A percentile compares a stretch with the other conserved stretches of the same genome.
phyloP scores from a whole-genome alignment of 1,284 basidiomycete genomes.

The Pseudozyma pruni region DNA sequence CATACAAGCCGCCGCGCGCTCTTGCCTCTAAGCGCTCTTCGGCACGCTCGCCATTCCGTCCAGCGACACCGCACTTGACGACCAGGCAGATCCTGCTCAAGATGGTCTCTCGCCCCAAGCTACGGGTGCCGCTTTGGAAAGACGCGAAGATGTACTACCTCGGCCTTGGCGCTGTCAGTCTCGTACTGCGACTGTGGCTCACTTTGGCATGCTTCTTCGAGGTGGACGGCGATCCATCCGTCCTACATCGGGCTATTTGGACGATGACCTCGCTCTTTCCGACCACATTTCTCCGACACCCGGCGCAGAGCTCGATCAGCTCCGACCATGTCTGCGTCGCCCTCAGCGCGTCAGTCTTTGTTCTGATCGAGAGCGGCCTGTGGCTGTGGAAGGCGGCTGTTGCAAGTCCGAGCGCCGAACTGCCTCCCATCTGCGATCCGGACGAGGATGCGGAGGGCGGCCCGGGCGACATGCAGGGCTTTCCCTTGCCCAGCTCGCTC shows the following conservation, averaged over 20 bases:
- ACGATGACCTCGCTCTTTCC: constrained; percentile 23
- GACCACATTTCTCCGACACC: constrained; percentile 40
- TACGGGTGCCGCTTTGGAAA: constrained; percentile 3
- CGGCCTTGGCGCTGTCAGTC: constrained; percentile 20
- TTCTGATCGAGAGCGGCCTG: constrained; percentile 43
- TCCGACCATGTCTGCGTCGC: constrained; percentile 46
- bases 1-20: constrained; percentile 7
- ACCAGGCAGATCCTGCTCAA: constrained; percentile 4
- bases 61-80: not conserved
- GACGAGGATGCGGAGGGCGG: not conserved
- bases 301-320: constrained; percentile 48
- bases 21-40: not conserved
- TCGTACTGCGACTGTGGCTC: constrained; percentile 25
- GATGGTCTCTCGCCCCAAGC: constrained; percentile 18
- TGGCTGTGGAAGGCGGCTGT: constrained; percentile 38
- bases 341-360: constrained; percentile 22
- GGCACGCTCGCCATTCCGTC: not conserved
- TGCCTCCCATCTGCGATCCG: not conserved
- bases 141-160: constrained; percentile 30
- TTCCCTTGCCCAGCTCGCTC: not conserved
- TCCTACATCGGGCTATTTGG: constrained; percentile 9
- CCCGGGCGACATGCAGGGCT: not conserved
- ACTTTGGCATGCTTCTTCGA: constrained; percentile 14
- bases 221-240: not conserved
- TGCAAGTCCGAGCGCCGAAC: constrained; percentile 18